Conservation (phyloP, 495 filamentous ascomycete genomes). For the Podospora pseudoanserina region DNA sequence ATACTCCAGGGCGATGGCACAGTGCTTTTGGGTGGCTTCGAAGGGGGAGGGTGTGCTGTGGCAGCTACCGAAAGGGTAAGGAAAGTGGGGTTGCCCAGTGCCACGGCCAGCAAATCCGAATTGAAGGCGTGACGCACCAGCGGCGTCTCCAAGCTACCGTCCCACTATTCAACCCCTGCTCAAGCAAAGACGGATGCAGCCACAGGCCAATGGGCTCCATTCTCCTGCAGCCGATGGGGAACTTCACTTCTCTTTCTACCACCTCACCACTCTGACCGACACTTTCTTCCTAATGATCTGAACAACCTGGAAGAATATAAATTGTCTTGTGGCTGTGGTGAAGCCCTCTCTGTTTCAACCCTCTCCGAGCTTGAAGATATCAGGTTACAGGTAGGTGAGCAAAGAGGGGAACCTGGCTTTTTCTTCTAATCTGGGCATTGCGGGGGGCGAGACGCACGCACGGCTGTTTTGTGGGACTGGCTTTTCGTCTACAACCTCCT, state of each 20-base stretch:
- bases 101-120: constrained; percentile 6
- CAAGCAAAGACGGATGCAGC: constrained; percentile 6
- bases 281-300: background rate
- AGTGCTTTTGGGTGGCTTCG: constrained; percentile 8
- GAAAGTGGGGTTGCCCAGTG: background rate
- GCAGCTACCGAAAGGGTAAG: constrained; percentile 9
- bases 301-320: background rate
- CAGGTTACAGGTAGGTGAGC: no score
- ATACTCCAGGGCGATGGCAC: constrained; percentile 21
- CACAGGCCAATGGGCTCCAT: background rate
- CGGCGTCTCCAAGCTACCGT: background rate
- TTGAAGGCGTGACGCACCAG: constrained; percentile 9
- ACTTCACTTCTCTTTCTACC: background rate
- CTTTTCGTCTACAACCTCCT: background rate
- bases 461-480: constrained; percentile 8
- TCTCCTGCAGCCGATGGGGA: background rate
- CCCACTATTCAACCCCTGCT: constrained; percentile 3
- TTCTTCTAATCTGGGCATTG: constrained; percentile 3
- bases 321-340: background rate
- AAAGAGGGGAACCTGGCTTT: background rate
- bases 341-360: background rate
- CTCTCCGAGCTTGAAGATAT: background rate
- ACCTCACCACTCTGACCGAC: background rate
- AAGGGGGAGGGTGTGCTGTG: constrained; percentile 2
- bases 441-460: constrained; percentile 11